Evolutionary conservation across 345 rosid genomes (phyloP), one percentile per base, ranked within the genome.

Genomic region (Populus pruinosa): DNA sequence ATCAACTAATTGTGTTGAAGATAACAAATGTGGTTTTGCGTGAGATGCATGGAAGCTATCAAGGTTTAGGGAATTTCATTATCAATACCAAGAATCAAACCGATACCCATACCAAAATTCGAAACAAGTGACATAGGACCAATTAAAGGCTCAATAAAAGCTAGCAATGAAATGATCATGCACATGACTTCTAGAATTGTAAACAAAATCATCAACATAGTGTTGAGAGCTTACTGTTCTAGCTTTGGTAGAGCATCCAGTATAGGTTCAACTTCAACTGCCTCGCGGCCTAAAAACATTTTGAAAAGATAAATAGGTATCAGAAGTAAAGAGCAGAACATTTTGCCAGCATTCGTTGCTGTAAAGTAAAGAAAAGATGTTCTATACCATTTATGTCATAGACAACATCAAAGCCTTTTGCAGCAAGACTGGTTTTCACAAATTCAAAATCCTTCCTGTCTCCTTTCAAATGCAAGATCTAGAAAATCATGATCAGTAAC

Each of bases 391-490:
- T 96, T 41, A 93, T 96, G 84, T 96, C 99, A 79, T 93, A 96
- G 75, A 93, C 97, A 78, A 93, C 98, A 67, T 96, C 95, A 27
- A 86, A 93, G 55, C 97, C 98, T 90, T 93, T 89, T 56, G 98
- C 96, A 70, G 98, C 84, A 67, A 96, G 97, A 84, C 97, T 96
- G 29, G 99, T 87, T 78, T 93, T 96, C 75, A 96, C 97, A 78
- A 96, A 96, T n/a, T 96, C 96, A 55, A 83, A 93, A 83, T 96
- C 97, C 80, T 86, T 90, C 83, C 99, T 86, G 85, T 93, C 99
- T 88, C 98, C 99, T 90, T 95, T 95, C 85, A 95, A 83, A 83
- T 93, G 98, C 90, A 85, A 88, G 83, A 95, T 87, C 97, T 95
- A 85, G 74, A 63, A 83, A 74, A 85, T 39, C 74, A 86, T 6